Evolutionary conservation across 2,329 filamentous ascomycete species (phyloP).

Genomic region (Penicillium sp.): DNA sequence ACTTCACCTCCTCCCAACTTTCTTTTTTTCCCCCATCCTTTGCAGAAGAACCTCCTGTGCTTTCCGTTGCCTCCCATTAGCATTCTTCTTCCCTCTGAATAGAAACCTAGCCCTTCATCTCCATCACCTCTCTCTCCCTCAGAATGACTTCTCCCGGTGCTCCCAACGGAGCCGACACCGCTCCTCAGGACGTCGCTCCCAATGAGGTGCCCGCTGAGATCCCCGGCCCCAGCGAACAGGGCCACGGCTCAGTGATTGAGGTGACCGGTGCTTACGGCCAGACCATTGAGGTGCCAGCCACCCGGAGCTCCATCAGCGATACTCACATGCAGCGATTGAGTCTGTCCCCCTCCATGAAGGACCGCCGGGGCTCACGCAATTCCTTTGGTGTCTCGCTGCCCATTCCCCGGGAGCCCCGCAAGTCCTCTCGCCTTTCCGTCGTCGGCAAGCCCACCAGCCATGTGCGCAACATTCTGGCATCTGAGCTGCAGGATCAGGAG

Average conservation of each 20-base stretch:
- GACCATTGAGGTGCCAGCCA: conserved; percentile 64
- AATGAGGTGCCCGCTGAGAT: conserved; percentile 20
- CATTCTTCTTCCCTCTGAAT: neutral
- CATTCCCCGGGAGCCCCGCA: conserved; percentile 64
- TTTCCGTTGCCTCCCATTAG: neutral
- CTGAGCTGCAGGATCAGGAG: conserved; percentile 64
- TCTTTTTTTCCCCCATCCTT: no score
- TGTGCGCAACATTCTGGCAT: conserved; percentile 61
- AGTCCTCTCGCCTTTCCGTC: conserved; percentile 63
- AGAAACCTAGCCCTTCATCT: neutral
- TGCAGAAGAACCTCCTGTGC: no score
- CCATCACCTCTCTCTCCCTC: neutral
- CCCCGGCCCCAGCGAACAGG: conserved; percentile 38
- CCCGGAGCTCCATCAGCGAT: conserved; percentile 61
- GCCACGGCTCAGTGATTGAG: no score
- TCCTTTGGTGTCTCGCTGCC: conserved; percentile 69
- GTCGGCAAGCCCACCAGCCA: conserved; percentile 49
- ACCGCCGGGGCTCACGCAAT: conserved; percentile 65
- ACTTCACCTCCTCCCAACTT: no score
- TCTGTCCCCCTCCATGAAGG: conserved; percentile 60
- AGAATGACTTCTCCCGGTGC: conserved; percentile 42
- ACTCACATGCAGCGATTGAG: conserved; percentile 69
- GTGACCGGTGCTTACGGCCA: conserved; percentile 29
- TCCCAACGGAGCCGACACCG: conserved; percentile 44
- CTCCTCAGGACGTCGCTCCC: conserved; percentile 13